phyloP scores from a whole-genome alignment of 1,284 basidiomycete genomes.

The Ustilago sp. region DNA sequence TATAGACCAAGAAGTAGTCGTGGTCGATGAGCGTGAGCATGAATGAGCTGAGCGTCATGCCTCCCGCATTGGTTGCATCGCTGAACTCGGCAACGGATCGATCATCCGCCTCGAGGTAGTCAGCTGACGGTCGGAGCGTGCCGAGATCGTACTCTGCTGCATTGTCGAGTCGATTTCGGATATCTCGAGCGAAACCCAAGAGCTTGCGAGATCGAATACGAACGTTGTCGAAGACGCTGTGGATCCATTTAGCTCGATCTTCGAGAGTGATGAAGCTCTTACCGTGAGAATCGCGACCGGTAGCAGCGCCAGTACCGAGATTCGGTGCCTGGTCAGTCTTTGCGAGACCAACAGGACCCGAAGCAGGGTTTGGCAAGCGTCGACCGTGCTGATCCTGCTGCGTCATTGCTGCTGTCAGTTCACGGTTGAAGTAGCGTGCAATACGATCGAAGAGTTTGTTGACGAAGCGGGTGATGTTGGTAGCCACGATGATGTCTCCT shows the following conservation, averaged over 20 bases:
- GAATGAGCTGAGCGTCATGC: conserved; percentile 78
- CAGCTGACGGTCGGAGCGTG: conserved; percentile 69
- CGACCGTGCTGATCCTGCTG: conserved; percentile 37
- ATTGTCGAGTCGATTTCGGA: conserved; percentile 86
- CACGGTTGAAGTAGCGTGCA: conserved; percentile 91
- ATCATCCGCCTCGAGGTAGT: conserved; percentile 42
- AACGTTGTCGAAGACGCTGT: conserved; percentile 92
- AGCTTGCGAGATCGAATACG: conserved; percentile 92
- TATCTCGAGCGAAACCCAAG: conserved; percentile 78
- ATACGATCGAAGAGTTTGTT: conserved; percentile 75
- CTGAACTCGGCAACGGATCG: conserved; percentile 25
- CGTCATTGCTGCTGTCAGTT: conserved; percentile 80
- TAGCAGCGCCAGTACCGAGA: conserved; percentile 15
- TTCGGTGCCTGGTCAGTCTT: conserved; percentile 25
- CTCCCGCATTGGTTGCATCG: conserved; percentile 14
- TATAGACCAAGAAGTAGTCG: conserved; percentile 95
- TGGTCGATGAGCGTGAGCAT: conserved; percentile 84
- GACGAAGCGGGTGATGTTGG: conserved; percentile 65
- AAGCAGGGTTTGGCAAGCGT: conserved; percentile 29
- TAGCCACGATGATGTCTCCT: conserved; percentile 88
- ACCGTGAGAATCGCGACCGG: conserved; percentile 48
- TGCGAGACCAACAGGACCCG: conserved; percentile 42
- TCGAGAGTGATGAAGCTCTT: conserved; percentile 77
- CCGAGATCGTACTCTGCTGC: conserved; percentile 93
- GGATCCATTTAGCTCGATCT: conserved; percentile 88